phyloP scores from a whole-genome alignment of 352 stramenopile species.

The Globisporangium yorkense region DNA sequence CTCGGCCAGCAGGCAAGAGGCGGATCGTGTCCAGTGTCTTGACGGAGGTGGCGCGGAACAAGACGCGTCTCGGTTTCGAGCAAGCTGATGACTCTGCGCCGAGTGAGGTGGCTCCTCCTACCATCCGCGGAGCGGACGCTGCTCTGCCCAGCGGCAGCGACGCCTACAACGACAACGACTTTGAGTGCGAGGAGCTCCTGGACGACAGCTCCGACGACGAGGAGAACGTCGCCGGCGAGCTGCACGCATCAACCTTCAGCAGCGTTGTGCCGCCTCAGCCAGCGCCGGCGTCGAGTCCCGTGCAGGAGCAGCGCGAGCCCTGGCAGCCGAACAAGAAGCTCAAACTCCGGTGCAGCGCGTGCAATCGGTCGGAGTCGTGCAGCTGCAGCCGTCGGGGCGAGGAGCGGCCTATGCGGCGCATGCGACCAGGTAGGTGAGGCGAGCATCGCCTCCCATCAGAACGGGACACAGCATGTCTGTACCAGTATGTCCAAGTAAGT shows the following conservation, averaged over 20 bases:
- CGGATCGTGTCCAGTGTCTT: conserved; percentile 1
- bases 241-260: neutral
- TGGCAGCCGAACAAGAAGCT: conserved; percentile 41
- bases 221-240: too few relatives aligned
- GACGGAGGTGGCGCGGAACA: neutral
- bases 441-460: neutral
- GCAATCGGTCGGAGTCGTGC: conserved; percentile 12
- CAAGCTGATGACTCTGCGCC: neutral
- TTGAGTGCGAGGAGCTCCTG: conserved; percentile 68
- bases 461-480: neutral
- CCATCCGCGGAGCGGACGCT: neutral
- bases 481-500: conserved; percentile 4
- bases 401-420: neutral
- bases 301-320: neutral
- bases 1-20: conserved; percentile 3
- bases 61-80: neutral
- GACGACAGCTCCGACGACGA: conserved; percentile 13
- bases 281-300: neutral
- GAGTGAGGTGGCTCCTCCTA: neutral
- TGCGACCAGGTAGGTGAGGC: neutral
- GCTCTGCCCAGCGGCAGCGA: conserved; percentile 25
- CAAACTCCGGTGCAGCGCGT: conserved; percentile 44
- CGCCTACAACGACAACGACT: conserved; percentile 50
- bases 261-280: too few relatives aligned
- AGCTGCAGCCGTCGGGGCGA: neutral